Percentiles rank a stretch among this genome's conserved stretches.
phyloP scores from a whole-genome alignment of 2,329 filamentous ascomycete genomes.

The Hymenoscyphus fructigenus region DNA sequence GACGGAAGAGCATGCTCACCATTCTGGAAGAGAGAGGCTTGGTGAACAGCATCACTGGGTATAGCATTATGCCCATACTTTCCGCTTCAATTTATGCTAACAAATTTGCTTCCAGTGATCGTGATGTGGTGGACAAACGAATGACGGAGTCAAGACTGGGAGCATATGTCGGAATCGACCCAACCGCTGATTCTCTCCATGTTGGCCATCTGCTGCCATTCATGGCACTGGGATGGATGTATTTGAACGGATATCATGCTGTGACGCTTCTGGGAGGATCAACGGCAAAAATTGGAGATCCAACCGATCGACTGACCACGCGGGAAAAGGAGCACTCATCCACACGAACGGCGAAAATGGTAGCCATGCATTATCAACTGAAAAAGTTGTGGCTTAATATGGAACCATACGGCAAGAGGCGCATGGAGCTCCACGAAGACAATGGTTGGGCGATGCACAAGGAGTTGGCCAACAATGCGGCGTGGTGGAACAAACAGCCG shows the following conservation, averaged over 20 bases:
- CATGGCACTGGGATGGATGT: constrained; percentile 84
- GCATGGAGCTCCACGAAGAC: constrained; percentile 62
- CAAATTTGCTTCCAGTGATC: constrained; percentile 29
- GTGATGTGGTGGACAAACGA: constrained; percentile 58
- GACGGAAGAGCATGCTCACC: constrained; percentile 56
- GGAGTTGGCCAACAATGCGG: constrained; percentile 75
- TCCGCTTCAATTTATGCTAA: constrained; percentile 3
- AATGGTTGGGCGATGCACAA: constrained; percentile 67
- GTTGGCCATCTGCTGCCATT: constrained; percentile 77
- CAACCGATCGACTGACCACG: constrained; percentile 65
- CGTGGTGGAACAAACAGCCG: constrained; percentile 73
- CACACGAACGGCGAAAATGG: constrained; percentile 61
- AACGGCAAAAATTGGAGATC: constrained; percentile 77
- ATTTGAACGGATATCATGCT: constrained; percentile 69
- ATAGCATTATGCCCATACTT: constrained; percentile 32
- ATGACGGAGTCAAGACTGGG: constrained; percentile 66
- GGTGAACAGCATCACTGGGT: constrained; percentile 75
- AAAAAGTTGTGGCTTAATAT: constrained; percentile 74
- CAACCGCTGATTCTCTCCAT: constrained; percentile 76
- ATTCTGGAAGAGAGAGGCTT: constrained; percentile 70
- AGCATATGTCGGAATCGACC: constrained; percentile 79
- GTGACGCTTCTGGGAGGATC: constrained; percentile 70
- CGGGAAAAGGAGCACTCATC: constrained; percentile 53
- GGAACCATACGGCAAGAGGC: constrained; percentile 56
- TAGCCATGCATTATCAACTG: constrained; percentile 68